These are phyloP conservation scores for Apiospora marii DNA, from an alignment of 2,329 filamentous ascomycete species.

Conservation along the genomic window DNA sequence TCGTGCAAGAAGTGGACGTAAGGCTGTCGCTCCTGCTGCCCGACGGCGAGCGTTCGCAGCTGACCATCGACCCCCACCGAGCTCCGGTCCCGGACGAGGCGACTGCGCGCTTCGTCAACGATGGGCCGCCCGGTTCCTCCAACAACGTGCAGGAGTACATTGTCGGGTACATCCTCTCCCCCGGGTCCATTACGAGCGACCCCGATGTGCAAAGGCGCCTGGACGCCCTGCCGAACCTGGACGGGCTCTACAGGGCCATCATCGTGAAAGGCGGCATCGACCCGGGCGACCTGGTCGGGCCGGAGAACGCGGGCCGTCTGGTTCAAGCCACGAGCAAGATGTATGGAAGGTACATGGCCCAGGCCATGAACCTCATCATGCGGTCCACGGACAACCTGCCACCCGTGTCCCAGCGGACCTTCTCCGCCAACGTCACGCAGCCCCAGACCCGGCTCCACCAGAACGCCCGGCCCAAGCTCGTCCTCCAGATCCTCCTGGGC, in stretches of 20 bases:
- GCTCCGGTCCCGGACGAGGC: neutral
- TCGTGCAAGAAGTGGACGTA: neutral
- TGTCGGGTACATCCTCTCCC: neutral
- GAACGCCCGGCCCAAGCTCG: constrained; percentile 38
- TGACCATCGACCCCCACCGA: neutral
- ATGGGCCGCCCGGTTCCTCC: neutral
- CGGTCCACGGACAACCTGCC: constrained; percentile 24
- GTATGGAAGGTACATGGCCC: constrained; percentile 39
- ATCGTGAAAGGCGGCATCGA: neutral
- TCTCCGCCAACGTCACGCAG: constrained; percentile 28
- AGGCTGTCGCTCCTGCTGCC: neutral
- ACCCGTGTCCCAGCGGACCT: constrained; percentile 25
- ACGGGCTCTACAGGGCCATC: neutral
- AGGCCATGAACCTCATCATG: constrained; percentile 40
- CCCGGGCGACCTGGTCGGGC: neutral
- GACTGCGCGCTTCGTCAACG: neutral
- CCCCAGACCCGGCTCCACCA: constrained; percentile 34
- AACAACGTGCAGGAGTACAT: neutral
- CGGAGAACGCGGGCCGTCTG: neutral
- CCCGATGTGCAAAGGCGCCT: neutral
- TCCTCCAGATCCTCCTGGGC: constrained; percentile 41
- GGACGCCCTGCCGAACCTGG: neutral
- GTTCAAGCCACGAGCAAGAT: constrained; percentile 30
- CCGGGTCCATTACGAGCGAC: neutral
- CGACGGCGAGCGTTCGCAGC: neutral